These are phyloP conservation scores for Hydnum rufescens DNA, from an alignment of 768 basidiomycete species.

Conservation along the genomic window DNA sequence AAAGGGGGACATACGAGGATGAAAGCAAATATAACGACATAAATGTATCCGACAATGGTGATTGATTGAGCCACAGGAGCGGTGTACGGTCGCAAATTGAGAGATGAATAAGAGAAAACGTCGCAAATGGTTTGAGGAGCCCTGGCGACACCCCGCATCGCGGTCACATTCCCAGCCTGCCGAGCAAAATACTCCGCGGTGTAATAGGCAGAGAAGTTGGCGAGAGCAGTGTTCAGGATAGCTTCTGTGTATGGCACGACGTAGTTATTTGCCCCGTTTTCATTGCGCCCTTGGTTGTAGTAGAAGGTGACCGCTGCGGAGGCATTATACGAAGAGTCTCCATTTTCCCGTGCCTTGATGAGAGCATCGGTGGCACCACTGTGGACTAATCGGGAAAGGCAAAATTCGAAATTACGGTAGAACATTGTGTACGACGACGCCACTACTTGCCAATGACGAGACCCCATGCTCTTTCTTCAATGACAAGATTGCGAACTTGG, in stretches of 20 bases:
- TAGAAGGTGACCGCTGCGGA: slow-evolving; percentile 3
- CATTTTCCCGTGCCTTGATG: slow-evolving; percentile 3
- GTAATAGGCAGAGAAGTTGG: slow-evolving; percentile 1
- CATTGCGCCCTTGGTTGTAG: slow-evolving; percentile 22
- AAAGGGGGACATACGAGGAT: too few relatives aligned
- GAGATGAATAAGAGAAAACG: slow-evolving; percentile 12
- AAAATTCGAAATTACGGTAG: too few relatives aligned
- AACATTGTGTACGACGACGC: background rate
- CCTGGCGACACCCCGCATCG: slow-evolving; percentile 19
- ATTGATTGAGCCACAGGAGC: slow-evolving; percentile 16
- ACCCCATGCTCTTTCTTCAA: slow-evolving; percentile 24
- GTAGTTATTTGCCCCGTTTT: slow-evolving; percentile 23
- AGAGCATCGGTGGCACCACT: slow-evolving; percentile 4
- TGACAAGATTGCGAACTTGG: slow-evolving; percentile 18
- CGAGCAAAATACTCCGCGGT: slow-evolving; percentile 10
- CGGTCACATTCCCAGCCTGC: slow-evolving; percentile 21
- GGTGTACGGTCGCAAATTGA: slow-evolving; percentile 16
- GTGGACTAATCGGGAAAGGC: slow-evolving; percentile 5
- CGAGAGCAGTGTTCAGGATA: slow-evolving; percentile 12
- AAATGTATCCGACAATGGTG: slow-evolving; percentile 17
- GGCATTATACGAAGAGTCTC: slow-evolving; percentile 8
- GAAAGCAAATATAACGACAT: slow-evolving; percentile 13
- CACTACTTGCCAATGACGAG: slow-evolving; percentile 21
- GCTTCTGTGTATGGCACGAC: slow-evolving; percentile 20
- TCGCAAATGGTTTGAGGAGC: slow-evolving; percentile 21